phyloP scores from a whole-genome alignment of 305 asterid species.

The Fraxinus velutina region DNA sequence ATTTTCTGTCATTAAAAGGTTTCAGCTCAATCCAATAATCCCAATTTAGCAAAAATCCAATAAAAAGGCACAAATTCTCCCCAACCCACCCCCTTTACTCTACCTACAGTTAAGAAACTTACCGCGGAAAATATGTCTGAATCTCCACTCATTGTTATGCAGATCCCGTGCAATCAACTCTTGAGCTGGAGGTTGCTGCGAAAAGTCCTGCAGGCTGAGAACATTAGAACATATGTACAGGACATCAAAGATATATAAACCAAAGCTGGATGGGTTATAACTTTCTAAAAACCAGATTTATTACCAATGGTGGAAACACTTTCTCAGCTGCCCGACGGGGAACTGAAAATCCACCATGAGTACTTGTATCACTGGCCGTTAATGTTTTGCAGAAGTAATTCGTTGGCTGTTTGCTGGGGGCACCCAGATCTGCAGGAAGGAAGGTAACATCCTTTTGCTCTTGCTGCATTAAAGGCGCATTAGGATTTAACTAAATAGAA shows the following conservation, averaged over 20 bases:
- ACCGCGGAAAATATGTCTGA: slow-evolving; percentile 83
- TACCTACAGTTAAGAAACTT: slow-evolving; percentile 20
- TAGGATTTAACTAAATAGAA: background rate
- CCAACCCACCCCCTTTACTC: background rate
- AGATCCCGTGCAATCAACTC: slow-evolving; percentile 74
- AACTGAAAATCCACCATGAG: slow-evolving; percentile 86
- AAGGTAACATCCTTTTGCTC: slow-evolving; percentile 71
- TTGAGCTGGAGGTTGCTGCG: slow-evolving; percentile 81
- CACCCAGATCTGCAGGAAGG: slow-evolving; percentile 64
- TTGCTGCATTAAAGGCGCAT: slow-evolving; percentile 39
- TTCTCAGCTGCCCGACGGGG: slow-evolving; percentile 87
- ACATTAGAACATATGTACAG: slow-evolving; percentile 1
- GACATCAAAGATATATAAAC: background rate
- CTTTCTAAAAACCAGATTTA: background rate
- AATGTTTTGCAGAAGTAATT: slow-evolving; percentile 77
- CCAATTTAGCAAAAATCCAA: background rate
- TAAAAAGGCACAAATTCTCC: background rate
- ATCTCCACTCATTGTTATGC: slow-evolving; percentile 75
- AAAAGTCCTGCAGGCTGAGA: slow-evolving; percentile 49
- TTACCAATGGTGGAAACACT: slow-evolving; percentile 78
- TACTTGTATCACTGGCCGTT: slow-evolving; percentile 79
- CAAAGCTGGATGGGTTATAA: background rate
- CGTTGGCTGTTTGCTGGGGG: slow-evolving; percentile 63
- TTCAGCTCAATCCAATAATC: background rate
- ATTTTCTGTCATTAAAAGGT: background rate